These are phyloP conservation scores for Hordeum marinum DNA, from an alignment of 176 grass and related monocot genomes.

Conservation along the genomic window DNA sequence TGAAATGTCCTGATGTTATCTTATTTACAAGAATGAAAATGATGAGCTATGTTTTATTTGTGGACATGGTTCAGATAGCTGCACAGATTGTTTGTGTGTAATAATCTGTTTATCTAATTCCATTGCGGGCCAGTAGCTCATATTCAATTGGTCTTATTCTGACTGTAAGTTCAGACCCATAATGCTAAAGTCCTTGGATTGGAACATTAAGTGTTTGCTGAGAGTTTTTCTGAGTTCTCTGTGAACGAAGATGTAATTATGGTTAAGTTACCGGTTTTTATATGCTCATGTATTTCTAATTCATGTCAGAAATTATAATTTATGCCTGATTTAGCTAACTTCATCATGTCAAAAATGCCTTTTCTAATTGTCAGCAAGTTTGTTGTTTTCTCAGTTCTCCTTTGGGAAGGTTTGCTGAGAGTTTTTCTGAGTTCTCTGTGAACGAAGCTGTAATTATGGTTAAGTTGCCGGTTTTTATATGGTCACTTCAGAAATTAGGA, in stretches of 20 bases:
- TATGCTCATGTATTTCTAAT: not conserved
- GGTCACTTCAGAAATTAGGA: no score
- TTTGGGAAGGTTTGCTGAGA: not conserved
- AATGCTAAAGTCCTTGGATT: not conserved
- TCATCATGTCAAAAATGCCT: no score
- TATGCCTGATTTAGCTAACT: no score
- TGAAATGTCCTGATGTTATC: not conserved
- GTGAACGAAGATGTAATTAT: not conserved
- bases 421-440: not conserved
- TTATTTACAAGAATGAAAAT: not conserved
- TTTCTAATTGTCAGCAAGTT: not conserved
- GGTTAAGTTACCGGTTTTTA: not conserved
- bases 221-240: not conserved
- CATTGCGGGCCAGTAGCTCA: no score
- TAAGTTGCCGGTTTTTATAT: no score
- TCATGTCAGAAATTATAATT: no score
- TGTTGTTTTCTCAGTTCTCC: not conserved
- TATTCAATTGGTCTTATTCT: not conserved
- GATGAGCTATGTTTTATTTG: not conserved
- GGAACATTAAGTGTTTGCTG: not conserved
- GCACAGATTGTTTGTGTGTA: not conserved
- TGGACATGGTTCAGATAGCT: not conserved
- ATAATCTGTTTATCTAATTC: not conserved
- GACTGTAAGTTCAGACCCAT: not conserved
- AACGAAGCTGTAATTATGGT: no score